Evolutionary conservation across 257 asterid genomes (phyloP), one percentile per base, ranked within the genome.

Genomic region (Oldenlandia corymbosa): DNA sequence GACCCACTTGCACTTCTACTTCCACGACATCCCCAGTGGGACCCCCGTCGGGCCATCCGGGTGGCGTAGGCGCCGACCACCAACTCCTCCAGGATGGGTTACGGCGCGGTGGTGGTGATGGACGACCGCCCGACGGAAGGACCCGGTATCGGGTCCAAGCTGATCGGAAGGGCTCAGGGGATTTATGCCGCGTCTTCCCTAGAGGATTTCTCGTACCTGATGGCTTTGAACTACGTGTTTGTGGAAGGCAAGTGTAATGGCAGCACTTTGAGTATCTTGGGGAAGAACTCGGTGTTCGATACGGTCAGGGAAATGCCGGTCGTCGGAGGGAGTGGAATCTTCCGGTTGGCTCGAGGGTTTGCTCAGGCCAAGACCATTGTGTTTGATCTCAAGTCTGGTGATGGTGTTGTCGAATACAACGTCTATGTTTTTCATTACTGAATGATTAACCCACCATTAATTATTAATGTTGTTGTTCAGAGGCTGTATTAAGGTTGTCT

Each of bases 1-100:
- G 27, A 79, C 67, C 61, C 81, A 76, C 71, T 78, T 76, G 21
- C 81, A 65, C 56, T 76, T 76, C 75, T 76, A 53, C 73, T 72
- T 57, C 46, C 62, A 57, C 30, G 62, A 57, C 42, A 20, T 57
- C 14, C 46, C 34, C 26, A 57, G 62, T 16, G 62, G 62, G 9
- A 37, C 18, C 2, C 45, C 62, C 62, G 9, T 5, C 62, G n/a
- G 6, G 81, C 81, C 12, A 61, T 80, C 18, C 64, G 60, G 20
- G 69, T 73, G 21, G 76, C 73, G 0, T 31, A 56, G 5, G 79
- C 84, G 14, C 52, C 74, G 66, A 27, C 20, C 26, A 75, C 77
- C 16, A 70, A 73, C 63, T 9, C 51, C 17, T 67, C 80, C 13
- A 50, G 47, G 20, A 67, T 75, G 2, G 45, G 43, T 4, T 78